A percentile compares a stretch with the other conserved stretches of the same genome.
Evolutionary conservation across 1,284 basidiomycete genomes (phyloP).

Genomic region (Apiotrichum domesticum): DNA sequence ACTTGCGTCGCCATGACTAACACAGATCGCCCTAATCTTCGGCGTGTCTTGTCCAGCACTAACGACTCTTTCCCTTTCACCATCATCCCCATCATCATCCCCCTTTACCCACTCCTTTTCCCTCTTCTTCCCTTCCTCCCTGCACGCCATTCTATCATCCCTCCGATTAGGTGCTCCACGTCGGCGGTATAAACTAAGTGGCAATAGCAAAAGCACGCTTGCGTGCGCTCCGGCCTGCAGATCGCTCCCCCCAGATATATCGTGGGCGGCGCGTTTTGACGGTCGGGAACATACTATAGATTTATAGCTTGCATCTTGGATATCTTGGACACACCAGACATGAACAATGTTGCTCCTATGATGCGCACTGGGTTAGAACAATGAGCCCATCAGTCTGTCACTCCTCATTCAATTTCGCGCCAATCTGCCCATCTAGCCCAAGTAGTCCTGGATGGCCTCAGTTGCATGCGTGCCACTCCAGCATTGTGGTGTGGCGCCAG

Average conservation of each 20-base stretch:
- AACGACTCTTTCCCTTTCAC: background rate
- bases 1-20: too few species aligned
- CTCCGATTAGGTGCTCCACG: slow-evolving; percentile 19
- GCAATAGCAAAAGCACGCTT: slow-evolving; percentile 18
- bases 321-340: too few species aligned
- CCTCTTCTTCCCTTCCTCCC: background rate
- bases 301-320: too few species aligned
- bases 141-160: slow-evolving; percentile 33
- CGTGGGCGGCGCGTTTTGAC: slow-evolving; percentile 24
- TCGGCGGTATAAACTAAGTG: slow-evolving; percentile 39
- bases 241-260: slow-evolving; percentile 8
- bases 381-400: too few species aligned
- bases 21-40: too few species aligned
- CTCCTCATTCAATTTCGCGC: too few species aligned
- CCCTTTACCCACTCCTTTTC: background rate
- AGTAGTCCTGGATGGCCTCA: too few species aligned
- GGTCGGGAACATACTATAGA: slow-evolving; percentile 5
- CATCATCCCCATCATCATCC: background rate
- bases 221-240: slow-evolving; percentile 11
- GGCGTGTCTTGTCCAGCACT: too few species aligned
- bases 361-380: too few species aligned
- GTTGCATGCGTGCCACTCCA: background rate
- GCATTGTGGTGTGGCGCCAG: too few species aligned
- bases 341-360: too few species aligned
- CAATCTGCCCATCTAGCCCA: too few species aligned